Percentiles rank a stretch among this genome's conserved stretches.
Conservation (phyloP, 2,329 filamentous ascomycete species). For the Immersiporthe knoxdaviesiana region DNA sequence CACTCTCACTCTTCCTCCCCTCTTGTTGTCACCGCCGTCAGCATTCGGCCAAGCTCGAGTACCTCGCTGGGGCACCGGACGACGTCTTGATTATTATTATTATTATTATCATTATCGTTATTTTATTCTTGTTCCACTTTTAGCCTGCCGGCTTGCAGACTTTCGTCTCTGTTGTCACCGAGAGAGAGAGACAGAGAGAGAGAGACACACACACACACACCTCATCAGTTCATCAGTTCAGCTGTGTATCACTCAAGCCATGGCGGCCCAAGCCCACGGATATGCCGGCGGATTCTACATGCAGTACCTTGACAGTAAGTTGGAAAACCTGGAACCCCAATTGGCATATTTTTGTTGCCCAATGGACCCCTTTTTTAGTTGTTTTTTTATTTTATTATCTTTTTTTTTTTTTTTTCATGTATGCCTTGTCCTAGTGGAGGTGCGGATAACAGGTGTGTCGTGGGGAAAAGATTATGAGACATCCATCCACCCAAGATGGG, state of each 20-base stretch:
- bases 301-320: slow-evolving; percentile 77
- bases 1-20: neutral
- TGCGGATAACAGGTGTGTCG: slow-evolving; percentile 15
- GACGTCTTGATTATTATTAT: slow-evolving; percentile 18
- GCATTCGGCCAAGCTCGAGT: slow-evolving; percentile 22
- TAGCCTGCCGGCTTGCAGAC: slow-evolving; percentile 34
- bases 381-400: neutral
- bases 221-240: neutral
- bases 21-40: slow-evolving; percentile 33
- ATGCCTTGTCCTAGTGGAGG: slow-evolving; percentile 7
- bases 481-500: slow-evolving; percentile 23
- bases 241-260: slow-evolving; percentile 17
- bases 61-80: slow-evolving; percentile 30
- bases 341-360: slow-evolving; percentile 25
- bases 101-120: neutral
- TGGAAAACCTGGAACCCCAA: slow-evolving; percentile 29
- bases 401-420: neutral
- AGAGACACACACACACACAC: neutral
- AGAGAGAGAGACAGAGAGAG: slow-evolving; percentile 1
- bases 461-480: slow-evolving; percentile 22
- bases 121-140: slow-evolving; percentile 31
- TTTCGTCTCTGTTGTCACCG: slow-evolving; percentile 9
- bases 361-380: neutral
- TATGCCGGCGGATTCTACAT: slow-evolving; percentile 69
- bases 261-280: slow-evolving; percentile 38